Evolutionary conservation across 2,329 filamentous ascomycete genomes (phyloP), one percentile per base, ranked within the genome.

Genomic region (Fusarium foetens): DNA sequence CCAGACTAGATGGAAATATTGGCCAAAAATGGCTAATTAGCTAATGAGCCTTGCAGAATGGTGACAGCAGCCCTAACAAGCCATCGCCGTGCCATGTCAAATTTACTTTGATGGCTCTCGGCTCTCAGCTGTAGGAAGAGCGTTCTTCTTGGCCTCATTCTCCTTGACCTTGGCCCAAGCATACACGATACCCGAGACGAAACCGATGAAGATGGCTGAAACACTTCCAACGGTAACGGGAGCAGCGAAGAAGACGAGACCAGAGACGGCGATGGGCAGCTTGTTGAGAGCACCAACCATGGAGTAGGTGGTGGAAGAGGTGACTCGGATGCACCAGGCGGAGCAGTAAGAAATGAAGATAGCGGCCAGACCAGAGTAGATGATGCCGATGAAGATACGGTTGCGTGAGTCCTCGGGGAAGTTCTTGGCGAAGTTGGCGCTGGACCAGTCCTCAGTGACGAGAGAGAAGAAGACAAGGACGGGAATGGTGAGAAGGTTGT

Each of bases 281-380:
- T 99, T 99, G 89, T 99, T 99, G 79, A 99, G 88, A 31, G 95
- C 94, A 72, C 96, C 96, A 62, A 98, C 96, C 95, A 99, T 98
- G 41, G 94, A 97, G 86, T 98, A 99, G 8, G 96, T 99, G 19
- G 96, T 98, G 29, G 95, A 98, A 1, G 95, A 97, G 17, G 96
- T 98, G 73, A 97, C 94, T 75, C 96, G 95, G 74, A 99, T 97
- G 81, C 96, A 98, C 96, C 96, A 98, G 46, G 96, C 96, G 27
- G 95, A 97, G 80, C 94, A 97, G 88, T 99, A 99, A 33, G 95
- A 98, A 83, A 99, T 99, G 85, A 98, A 97, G 79, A 98, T 95
- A 53, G 95, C 93, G 36, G 91, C 95, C 60, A 98, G 87, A 69
- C 96, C 96, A 16, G 96, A 98, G 83, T 98, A 93, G 79, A 98